Evolutionary conservation across 106 monocot species (phyloP).

Genomic region (Dendrobium nobile): DNA sequence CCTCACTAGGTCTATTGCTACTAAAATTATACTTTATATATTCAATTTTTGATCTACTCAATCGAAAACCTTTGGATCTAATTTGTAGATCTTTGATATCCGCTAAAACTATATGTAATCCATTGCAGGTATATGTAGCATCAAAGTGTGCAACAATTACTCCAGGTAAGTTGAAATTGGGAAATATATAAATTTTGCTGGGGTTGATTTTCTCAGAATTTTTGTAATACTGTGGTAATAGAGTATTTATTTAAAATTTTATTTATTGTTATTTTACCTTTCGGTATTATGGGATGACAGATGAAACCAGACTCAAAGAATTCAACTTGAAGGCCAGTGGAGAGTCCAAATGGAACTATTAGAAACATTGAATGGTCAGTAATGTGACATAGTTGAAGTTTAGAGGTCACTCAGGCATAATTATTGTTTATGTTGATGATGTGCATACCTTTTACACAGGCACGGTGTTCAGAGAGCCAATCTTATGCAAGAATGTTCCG

Average conservation of each 20-base stretch:
- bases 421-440: neutral
- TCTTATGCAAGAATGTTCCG: slow-evolving; percentile 88
- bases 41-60: too few relatives aligned
- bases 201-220: neutral
- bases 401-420: neutral
- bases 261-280: slow-evolving; percentile 5
- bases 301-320: slow-evolving; percentile 54
- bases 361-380: slow-evolving; percentile 87
- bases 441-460: slow-evolving; percentile 33
- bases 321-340: slow-evolving; percentile 56
- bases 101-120: neutral
- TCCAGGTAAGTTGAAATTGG: slow-evolving; percentile 51
- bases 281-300: slow-evolving; percentile 22
- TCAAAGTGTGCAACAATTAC: slow-evolving; percentile 99
- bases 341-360: slow-evolving; percentile 67
- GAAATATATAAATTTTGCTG: neutral
- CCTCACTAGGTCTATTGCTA: too few relatives aligned
- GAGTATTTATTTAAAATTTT: neutral
- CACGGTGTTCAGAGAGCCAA: slow-evolving; percentile 97
- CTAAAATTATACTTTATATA: too few relatives aligned
- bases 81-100: neutral
- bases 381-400: neutral
- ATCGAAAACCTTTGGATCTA: too few relatives aligned
- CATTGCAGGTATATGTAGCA: slow-evolving; percentile 87
- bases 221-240: neutral